These are phyloP conservation scores for Linnemannia zychae DNA, from an alignment of 192 early-diverging fungal species.

Conservation along the genomic window DNA sequence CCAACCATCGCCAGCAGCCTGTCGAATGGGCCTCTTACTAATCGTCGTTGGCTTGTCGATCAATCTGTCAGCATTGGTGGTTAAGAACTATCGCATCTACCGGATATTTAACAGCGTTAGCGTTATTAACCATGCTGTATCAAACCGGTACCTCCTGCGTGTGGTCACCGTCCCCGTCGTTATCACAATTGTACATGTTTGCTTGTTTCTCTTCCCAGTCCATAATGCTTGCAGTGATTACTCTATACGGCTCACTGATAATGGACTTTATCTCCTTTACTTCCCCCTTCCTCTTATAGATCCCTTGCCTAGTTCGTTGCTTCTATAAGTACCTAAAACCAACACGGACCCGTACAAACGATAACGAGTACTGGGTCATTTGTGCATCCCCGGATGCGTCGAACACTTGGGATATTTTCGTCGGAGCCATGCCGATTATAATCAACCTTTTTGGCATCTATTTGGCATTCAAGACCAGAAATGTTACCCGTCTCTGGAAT, in stretches of 20 bases:
- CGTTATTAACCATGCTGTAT: conserved; percentile 35
- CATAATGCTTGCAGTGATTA: too few relatives aligned
- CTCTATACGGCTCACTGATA: too few relatives aligned
- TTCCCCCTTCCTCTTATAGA: background rate
- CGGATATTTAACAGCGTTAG: conserved; percentile 36
- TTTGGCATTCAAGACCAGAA: conserved; percentile 37
- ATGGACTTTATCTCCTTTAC: too few relatives aligned
- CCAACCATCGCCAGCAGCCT: conserved; percentile 13
- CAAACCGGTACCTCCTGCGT: conserved; percentile 22
- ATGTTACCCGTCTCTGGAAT: conserved; percentile 39
- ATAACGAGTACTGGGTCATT: conserved; percentile 17
- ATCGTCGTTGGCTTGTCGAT: conserved; percentile 29
- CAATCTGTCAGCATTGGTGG: conserved; percentile 37
- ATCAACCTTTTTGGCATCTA: conserved; percentile 34
- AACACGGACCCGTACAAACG: background rate
- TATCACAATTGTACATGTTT: conserved; percentile 14
- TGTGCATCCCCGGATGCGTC: background rate
- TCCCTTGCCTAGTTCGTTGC: conserved; percentile 18
- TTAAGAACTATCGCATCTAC: conserved; percentile 38
- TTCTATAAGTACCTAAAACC: conserved; percentile 18
- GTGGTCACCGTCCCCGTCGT: conserved; percentile 19
- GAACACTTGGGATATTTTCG: background rate
- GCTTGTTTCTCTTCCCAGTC: background rate
- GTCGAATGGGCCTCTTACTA: conserved; percentile 21
- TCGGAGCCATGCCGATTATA: conserved; percentile 4